Base-by-base conservation (phyloP, 805 yeast species). In the Zygoascus ofunaensis region DNA sequence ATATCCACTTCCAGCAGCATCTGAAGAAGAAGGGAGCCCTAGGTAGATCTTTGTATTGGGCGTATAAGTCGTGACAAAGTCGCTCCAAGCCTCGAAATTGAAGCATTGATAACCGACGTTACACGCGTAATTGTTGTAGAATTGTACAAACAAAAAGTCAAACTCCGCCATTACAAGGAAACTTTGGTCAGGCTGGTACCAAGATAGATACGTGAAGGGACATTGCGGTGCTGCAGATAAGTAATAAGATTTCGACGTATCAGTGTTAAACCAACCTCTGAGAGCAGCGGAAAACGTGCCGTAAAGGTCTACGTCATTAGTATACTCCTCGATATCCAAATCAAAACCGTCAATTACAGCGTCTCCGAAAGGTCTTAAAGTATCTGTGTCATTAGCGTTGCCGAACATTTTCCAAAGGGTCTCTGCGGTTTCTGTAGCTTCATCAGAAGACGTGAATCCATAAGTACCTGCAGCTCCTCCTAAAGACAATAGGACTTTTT, bases 221-320 rank as follows among this genome's bases (percentile, higher is more conserved):
- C 85, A 79, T 59, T 78, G 84, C 7, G 85, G 86, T 39, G 84
- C 78, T 46, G 82, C 82, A 37, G 82, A 71, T 39, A 79, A 61
- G 54, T 73, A 73, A 64, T 74, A 77, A 21, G 55, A 49, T 47
- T 43, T 33, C 45, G 55, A 43, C 49, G 48, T 7, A 42, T 38
- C 21, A 64, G 57, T 43, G 65, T 48, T 43, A 53, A 48, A 37
- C n/a, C n/a, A n/a, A n/a, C n/a, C n/a, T n/a, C n/a, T n/a, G n/a
- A n/a, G n/a, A n/a, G 50, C 53, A 74, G 61, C 4, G 76, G 76
- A 41, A 69, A 69, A 48, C 70, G 73, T 33, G 83, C 86, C n/a
- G n/a, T n/a, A n/a, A n/a, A n/a, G n/a, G n/a, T n/a, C n/a, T n/a
- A n/a, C n/a, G n/a, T 65, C 62, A 43, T 63, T 60, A 38, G 59